Evolutionary conservation across 2,329 filamentous ascomycete genomes (phyloP), one percentile per base, ranked within the genome.

Genomic region (Fusarium continuum): DNA sequence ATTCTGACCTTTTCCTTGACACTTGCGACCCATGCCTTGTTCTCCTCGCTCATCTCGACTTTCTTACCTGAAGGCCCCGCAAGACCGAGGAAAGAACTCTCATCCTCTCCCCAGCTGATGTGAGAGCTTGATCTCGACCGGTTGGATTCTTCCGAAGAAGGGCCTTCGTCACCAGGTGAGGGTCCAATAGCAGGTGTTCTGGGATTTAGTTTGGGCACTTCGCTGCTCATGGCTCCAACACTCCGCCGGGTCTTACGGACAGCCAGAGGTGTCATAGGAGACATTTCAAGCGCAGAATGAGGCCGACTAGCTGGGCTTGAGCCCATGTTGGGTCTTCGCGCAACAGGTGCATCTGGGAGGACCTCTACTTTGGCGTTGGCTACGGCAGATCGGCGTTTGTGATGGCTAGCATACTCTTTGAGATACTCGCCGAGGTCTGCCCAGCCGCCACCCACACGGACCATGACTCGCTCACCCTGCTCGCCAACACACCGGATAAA

Each of bases 401-500:
- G 95, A 73, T 99, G 95, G 56, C 88, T 88, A 8, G 93, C 93
- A 71, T 97, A 99, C 75, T 97, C 92, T 68, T 93, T 90, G 35
- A 99, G 83, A 72, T 97, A 99, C 75, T 98, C 95, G 31, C 91
- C 94, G 17, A 99, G 81, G 75, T 99, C 95, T 13, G 93, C 93
- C 95, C 95, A 99, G n/a, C 95, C 95, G 56, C 95, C 95, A 11
- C 95, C 95, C 11, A 99, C 94, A 29, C 95, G 91, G 8, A 99
- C 95, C 95, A 99, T 98, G 60, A 98, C 93, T 46, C 95, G 88
- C 76, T 98, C 93, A 14, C 91, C 92, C 53, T 88, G 84, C 74
- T 97, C 93, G 44, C 95, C 95, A 3, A 99, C 93, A 2, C 93
- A 88, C 14, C 95, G 90, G 47, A 99, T 93, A 71, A 96, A 96